phyloP scores from a whole-genome alignment of 2,329 filamentous ascomycete genomes.

The Corniculantispora saksenae region DNA sequence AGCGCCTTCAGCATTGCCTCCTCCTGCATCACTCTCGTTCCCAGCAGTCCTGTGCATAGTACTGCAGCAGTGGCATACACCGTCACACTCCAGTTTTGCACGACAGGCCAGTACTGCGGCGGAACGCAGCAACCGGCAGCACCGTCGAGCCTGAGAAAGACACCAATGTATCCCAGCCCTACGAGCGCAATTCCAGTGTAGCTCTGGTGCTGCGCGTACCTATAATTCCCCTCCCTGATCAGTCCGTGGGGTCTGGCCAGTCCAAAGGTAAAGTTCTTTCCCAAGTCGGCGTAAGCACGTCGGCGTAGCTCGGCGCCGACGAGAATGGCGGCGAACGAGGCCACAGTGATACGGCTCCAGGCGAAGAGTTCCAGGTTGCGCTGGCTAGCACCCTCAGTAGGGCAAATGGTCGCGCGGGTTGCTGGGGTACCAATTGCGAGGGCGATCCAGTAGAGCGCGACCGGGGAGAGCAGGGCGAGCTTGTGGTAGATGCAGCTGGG shows the following conservation, averaged over 20 bases:
- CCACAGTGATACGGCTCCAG: neutral
- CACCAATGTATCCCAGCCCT: slow-evolving; percentile 29
- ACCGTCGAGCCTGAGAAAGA: slow-evolving; percentile 34
- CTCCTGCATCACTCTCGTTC: slow-evolving; percentile 3
- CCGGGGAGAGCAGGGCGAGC: neutral
- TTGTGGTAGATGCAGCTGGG: neutral
- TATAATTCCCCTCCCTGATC: slow-evolving; percentile 49
- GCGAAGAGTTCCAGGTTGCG: neutral
- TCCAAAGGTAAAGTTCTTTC: slow-evolving; percentile 54
- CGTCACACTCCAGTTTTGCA: neutral
- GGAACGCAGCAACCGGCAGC: neutral
- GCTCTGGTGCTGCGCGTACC: slow-evolving; percentile 53
- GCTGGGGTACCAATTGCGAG: neutral
- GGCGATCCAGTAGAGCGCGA: neutral
- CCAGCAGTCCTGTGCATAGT: neutral
- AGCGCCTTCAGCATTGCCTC: slow-evolving; percentile 17
- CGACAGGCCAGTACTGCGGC: neutral
- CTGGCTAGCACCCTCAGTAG: neutral
- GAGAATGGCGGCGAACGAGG: slow-evolving; percentile 24
- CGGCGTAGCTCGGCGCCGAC: slow-evolving; percentile 34
- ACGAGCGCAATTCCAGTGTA: slow-evolving; percentile 47
- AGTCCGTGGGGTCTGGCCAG: slow-evolving; percentile 48
- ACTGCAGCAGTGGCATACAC: neutral
- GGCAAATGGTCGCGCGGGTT: neutral
- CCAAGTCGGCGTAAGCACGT: slow-evolving; percentile 45